Evolutionary conservation across 257 asterid species (phyloP).

Genomic region (Solanum acaule): DNA sequence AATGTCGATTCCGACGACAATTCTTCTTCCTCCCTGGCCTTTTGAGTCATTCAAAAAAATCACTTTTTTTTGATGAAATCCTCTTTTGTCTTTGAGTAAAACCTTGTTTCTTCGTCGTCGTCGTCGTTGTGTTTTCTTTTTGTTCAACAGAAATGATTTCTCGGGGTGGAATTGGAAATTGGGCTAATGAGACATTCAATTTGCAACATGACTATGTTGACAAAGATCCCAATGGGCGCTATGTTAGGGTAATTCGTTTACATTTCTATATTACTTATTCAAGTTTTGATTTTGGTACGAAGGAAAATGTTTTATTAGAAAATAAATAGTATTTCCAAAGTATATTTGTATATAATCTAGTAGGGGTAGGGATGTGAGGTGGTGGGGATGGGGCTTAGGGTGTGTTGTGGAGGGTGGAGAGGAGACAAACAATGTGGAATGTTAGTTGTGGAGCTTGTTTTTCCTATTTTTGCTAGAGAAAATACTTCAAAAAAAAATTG

Average conservation of each 20-base stretch:
- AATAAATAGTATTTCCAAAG: background rate
- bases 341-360: background rate
- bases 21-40: conserved; percentile 13
- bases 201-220: conserved; percentile 43
- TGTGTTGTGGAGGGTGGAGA: background rate
- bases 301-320: background rate
- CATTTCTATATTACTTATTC: background rate
- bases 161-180: conserved; percentile 11
- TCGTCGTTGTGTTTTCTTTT: conserved; percentile 5
- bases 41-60: conserved; percentile 7
- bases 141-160: conserved; percentile 25
- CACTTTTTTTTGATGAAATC: background rate
- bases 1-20: conserved; percentile 24
- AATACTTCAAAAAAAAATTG: background rate
- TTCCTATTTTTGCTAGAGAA: fast-evolving
- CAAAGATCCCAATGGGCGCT: conserved; percentile 51
- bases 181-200: conserved; percentile 1
- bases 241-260: conserved; percentile 39
- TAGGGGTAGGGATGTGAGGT: background rate
- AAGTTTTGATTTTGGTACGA: background rate
- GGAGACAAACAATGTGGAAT: background rate
- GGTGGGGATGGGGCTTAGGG: background rate
- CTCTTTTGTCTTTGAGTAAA: background rate
- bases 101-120: background rate
- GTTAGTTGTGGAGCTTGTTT: background rate